These are phyloP conservation scores for Sungouiozyma ichnusensis DNA, from an alignment of 805 yeast species.

Conservation along the genomic window DNA sequence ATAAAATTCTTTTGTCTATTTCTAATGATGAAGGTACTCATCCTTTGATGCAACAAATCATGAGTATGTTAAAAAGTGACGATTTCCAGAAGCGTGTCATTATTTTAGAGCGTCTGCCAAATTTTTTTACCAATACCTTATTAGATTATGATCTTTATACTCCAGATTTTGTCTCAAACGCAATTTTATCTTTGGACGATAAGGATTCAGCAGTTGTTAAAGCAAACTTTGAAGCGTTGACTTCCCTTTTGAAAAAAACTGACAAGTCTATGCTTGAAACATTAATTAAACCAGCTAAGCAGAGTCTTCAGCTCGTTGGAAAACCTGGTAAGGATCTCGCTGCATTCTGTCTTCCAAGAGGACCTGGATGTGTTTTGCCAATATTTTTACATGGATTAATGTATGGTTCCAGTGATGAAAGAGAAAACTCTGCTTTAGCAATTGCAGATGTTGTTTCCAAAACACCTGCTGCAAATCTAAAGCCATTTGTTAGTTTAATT, in stretches of 20 bases:
- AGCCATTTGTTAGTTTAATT: constrained; percentile 81
- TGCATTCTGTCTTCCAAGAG: constrained; percentile 64
- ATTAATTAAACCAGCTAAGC: constrained; percentile 71
- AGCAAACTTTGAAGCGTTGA: constrained; percentile 54
- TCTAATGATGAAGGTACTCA: constrained; percentile 72
- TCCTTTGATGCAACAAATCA: constrained; percentile 71
- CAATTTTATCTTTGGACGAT: constrained; percentile 67
- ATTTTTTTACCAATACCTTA: constrained; percentile 53
- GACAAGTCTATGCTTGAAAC: constrained; percentile 67
- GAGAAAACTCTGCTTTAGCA: constrained; percentile 80
- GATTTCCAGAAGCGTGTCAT: constrained; percentile 53
- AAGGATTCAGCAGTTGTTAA: constrained; percentile 49
- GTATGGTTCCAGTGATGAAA: constrained; percentile 79
- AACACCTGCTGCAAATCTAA: constrained; percentile 73
- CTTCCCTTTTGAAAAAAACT: constrained; percentile 57
- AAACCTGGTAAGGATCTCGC: constrained; percentile 53
- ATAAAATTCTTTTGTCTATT: constrained; percentile 60
- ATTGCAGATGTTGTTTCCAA: constrained; percentile 79
- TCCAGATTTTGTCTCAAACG: constrained; percentile 62
- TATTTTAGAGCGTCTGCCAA: constrained; percentile 55
- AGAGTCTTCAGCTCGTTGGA: constrained; percentile 58
- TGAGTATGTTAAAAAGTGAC: constrained; percentile 68
- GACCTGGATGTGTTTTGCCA: constrained; percentile 83
- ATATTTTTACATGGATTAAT: constrained; percentile 88
- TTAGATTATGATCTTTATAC: constrained; percentile 66